Evolutionary conservation across 257 asterid species (phyloP).

Genomic region (Solanum gracilifrons): DNA sequence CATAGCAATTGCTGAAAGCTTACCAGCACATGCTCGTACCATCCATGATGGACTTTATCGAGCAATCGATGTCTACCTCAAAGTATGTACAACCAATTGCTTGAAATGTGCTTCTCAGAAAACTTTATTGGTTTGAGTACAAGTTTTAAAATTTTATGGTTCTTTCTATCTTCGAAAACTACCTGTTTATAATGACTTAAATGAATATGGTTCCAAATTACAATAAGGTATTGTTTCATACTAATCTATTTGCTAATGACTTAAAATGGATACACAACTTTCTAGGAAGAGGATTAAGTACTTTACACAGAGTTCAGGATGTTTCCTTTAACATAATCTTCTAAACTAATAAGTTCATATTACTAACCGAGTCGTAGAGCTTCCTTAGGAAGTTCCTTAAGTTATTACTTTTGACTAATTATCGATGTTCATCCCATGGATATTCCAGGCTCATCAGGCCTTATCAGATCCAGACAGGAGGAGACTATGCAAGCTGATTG

Average conservation of each 20-base stretch:
- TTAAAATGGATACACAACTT: neutral
- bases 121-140: neutral
- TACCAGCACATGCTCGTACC: slow-evolving; percentile 76
- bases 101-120: neutral
- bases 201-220: neutral
- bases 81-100: slow-evolving; percentile 31
- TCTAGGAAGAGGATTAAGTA: neutral
- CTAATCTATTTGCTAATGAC: neutral
- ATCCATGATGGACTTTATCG: slow-evolving; percentile 74
- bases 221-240: neutral
- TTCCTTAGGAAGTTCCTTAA: neutral
- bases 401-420: neutral
- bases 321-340: neutral
- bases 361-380: neutral
- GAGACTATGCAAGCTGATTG: slow-evolving; percentile 72
- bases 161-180: neutral
- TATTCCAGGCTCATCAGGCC: slow-evolving; percentile 62
- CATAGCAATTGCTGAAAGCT: slow-evolving; percentile 61
- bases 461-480: slow-evolving; percentile 69
- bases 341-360: neutral
- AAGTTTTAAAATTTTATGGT: neutral
- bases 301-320: neutral
- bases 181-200: neutral
- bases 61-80: slow-evolving; percentile 90
- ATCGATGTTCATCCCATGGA: neutral